Conservation (phyloP, 768 basidiomycete genomes). For the Auriscalpium orientale region DNA sequence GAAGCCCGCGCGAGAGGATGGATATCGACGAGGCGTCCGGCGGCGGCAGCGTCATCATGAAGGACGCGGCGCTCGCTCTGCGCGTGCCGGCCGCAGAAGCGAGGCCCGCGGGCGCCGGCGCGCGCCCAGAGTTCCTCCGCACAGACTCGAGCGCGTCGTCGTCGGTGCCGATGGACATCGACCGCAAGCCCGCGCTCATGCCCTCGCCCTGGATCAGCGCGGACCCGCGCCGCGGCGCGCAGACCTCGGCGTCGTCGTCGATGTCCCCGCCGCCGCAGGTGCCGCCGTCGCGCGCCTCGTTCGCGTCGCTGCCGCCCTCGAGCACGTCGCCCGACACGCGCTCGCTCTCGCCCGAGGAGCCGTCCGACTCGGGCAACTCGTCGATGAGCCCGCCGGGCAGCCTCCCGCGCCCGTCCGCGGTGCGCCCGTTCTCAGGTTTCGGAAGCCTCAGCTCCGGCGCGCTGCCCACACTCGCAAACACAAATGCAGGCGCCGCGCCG, state of each 20-base stretch:
- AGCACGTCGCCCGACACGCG: not conserved
- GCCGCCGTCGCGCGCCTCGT: not conserved
- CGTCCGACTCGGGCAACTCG: too few species aligned
- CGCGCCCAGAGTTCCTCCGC: too few species aligned
- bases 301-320: not conserved
- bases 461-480: too few species aligned
- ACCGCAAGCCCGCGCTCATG: not conserved
- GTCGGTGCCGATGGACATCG: not conserved
- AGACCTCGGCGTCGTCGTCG: not conserved
- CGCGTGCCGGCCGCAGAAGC: constrained; percentile 11
- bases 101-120: not conserved
- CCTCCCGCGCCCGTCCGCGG: not conserved
- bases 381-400: too few species aligned
- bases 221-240: not conserved
- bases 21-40: constrained; percentile 18
- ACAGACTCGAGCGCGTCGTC: too few species aligned
- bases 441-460: too few species aligned
- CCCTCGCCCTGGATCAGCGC: not conserved
- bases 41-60: constrained; percentile 9
- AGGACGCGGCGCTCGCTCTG: constrained; percentile 4
- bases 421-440: too few species aligned
- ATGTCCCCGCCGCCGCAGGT: not conserved
- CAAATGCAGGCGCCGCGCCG: not conserved
- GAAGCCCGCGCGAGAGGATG: constrained; percentile 19
- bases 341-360: not conserved